phyloP scores from a whole-genome alignment of 768 basidiomycete species.

The Panaeolus cyanescens region DNA sequence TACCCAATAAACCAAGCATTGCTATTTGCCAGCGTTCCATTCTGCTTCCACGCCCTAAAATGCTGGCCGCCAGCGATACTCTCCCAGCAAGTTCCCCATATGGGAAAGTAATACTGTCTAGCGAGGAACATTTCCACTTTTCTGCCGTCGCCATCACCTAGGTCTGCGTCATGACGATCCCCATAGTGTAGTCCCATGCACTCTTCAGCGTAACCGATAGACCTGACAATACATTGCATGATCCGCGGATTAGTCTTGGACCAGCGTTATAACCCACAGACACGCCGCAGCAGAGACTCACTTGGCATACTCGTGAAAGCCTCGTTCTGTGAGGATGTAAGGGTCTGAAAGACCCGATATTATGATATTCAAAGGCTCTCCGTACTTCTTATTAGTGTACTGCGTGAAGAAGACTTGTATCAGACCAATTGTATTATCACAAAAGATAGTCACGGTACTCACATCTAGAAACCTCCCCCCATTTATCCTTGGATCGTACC shows the following conservation, averaged over 20 bases:
- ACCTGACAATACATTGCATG: conserved; percentile 43
- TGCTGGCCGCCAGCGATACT: conserved; percentile 85
- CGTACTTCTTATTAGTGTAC: conserved; percentile 65
- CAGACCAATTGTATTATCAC: not conserved
- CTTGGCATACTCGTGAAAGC: conserved; percentile 73
- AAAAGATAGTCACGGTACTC: conserved; percentile 21
- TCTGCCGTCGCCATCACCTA: conserved; percentile 80
- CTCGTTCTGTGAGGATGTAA: conserved; percentile 72
- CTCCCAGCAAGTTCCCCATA: conserved; percentile 90
- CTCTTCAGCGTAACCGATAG: conserved; percentile 81
- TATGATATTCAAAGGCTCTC: conserved; percentile 86
- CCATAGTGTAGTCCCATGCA: conserved; percentile 83
- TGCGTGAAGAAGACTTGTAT: conserved; percentile 24
- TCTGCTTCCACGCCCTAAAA: conserved; percentile 86
- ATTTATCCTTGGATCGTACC: conserved; percentile 69
- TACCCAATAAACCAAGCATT: conserved; percentile 88
- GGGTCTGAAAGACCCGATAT: conserved; percentile 81
- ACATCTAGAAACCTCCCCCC: conserved; percentile 83
- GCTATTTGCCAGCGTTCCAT: conserved; percentile 68
- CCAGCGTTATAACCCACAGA: not conserved
- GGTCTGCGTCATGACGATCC: conserved; percentile 72
- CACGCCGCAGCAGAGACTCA: conserved; percentile 24
- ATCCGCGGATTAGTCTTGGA: not conserved
- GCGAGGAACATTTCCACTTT: conserved; percentile 72
- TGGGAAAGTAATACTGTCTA: conserved; percentile 75